Evolutionary conservation across 208 protist genomes (phyloP), one percentile per base, ranked within the genome.

Genomic region (Trypanosoma conorhini): DNA sequence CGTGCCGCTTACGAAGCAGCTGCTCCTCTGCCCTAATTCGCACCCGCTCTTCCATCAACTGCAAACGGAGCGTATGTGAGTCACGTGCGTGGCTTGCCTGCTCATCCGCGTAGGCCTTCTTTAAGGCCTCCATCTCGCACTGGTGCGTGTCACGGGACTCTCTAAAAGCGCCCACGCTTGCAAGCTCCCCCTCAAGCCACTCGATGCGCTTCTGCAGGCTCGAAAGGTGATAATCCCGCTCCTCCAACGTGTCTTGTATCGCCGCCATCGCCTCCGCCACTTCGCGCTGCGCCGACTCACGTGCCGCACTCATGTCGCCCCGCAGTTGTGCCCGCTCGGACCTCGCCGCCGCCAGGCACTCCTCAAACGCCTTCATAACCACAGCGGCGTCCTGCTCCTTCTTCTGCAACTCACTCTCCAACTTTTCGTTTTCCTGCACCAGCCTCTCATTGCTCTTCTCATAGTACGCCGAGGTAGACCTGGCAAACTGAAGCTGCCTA

Each of bases 41-140:
- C 42, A 96, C 88, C 40, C 88, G 87, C 19, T 91, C 81, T 68
- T 94, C 89, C 42, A 96, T 80, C 64, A 86, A 83, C n/a, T 84
- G 74, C 22, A 94, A 68, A 12, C 86, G 77, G 19, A 81, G 73
- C 4, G 55, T 13, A 4, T 57, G 72, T 31, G 72, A 67, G 44
- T 74, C 80, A 12, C 76, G 67, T 35, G 70, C 62, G 51, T 79
- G 73, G 24, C 55, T 28, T 26, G 56, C 65, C 15, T 76, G 22
- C 54, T 89, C 79, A 28, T 70, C 79, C 12, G 71, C 51, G 22
- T 70, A 71, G 12, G 59, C 33, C 10, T 70, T 67, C 55, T 80
- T 55, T 64, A 94, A 61, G 57, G n/a, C 64, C 19, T 83, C 65
- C 48, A 94, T 42, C 50, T 87, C 72, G 21, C 77, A 74, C n/a